phyloP scores from a whole-genome alignment of 75 land plant species.

The Cryptomeria japonica region DNA sequence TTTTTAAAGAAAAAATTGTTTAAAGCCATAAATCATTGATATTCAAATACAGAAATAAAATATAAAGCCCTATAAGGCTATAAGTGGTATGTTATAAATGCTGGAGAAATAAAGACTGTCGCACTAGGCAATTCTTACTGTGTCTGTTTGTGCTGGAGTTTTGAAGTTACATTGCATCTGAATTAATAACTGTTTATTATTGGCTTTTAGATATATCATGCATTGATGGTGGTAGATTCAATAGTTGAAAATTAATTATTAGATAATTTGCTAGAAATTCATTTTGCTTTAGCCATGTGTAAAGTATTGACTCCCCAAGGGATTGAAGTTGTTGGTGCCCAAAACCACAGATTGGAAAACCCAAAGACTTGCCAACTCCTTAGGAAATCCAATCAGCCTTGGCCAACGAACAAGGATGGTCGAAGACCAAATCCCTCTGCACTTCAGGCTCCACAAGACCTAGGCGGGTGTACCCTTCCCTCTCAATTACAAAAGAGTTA shows the following conservation, averaged over 20 bases:
- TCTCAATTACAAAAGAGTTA: too few relatives aligned
- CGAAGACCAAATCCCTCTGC: too few relatives aligned
- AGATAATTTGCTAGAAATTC: background rate
- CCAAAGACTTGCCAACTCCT: too few relatives aligned
- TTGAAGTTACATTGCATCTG: background rate
- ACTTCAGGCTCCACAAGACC: too few relatives aligned
- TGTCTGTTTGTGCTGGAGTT: background rate
- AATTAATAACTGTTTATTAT: background rate
- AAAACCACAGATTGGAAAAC: too few relatives aligned
- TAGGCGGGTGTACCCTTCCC: too few relatives aligned
- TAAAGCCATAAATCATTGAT: background rate
- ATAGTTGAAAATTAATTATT: background rate
- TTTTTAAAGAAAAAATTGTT: background rate
- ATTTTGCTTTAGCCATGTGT: background rate
- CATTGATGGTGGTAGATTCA: background rate
- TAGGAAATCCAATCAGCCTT: too few relatives aligned
- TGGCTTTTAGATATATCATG: background rate
- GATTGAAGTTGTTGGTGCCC: too few relatives aligned
- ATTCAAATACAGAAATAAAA: background rate
- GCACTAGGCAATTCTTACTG: background rate
- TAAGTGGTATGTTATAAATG: background rate
- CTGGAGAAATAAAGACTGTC: background rate
- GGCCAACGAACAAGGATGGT: too few relatives aligned
- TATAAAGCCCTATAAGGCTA: background rate
- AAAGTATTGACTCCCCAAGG: background rate